Evolutionary conservation across 257 asterid genomes (phyloP).

Genomic region (Solanum dulcamara): DNA sequence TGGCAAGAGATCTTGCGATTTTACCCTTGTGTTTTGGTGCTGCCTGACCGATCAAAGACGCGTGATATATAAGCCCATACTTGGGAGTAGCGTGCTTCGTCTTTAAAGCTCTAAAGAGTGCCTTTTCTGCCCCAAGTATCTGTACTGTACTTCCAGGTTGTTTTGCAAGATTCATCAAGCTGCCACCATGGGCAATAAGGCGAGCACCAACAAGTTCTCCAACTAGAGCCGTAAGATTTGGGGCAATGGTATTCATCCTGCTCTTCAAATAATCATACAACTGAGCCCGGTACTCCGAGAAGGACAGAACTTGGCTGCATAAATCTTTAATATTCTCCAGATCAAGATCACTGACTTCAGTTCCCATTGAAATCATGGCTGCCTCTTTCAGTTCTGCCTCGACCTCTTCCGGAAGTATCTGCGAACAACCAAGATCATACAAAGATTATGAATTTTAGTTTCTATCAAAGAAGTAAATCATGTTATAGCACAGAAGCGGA

Average conservation of each 20-base stretch:
- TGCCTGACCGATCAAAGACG: conserved; percentile 84
- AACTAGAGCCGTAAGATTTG: conserved; percentile 82
- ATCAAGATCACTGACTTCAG: conserved; percentile 85
- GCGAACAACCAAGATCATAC: not conserved
- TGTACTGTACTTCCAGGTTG: conserved; percentile 96
- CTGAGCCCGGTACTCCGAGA: conserved; percentile 77
- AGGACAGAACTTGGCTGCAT: conserved; percentile 78
- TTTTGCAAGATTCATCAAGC: conserved; percentile 78
- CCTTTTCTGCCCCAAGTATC: conserved; percentile 92
- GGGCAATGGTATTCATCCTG: conserved; percentile 89
- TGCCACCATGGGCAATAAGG: conserved; percentile 86
- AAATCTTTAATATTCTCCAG: conserved; percentile 71
- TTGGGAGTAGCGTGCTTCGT: conserved; percentile 87
- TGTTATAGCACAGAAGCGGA: not conserved
- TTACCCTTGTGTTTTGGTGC: conserved; percentile 91
- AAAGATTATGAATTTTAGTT: not conserved
- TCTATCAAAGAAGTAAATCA: not conserved
- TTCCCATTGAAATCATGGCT: conserved; percentile 84
- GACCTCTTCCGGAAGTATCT: conserved; percentile 68
- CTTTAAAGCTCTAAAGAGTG: conserved; percentile 78
- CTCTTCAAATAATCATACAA: conserved; percentile 70
- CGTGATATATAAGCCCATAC: conserved; percentile 85
- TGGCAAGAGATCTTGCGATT: conserved; percentile 75
- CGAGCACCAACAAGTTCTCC: conserved; percentile 95
- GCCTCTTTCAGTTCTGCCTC: conserved; percentile 80